Evolutionary conservation across 805 yeast species (phyloP).

Genomic region (Lipomyces spencermartinsiae): DNA sequence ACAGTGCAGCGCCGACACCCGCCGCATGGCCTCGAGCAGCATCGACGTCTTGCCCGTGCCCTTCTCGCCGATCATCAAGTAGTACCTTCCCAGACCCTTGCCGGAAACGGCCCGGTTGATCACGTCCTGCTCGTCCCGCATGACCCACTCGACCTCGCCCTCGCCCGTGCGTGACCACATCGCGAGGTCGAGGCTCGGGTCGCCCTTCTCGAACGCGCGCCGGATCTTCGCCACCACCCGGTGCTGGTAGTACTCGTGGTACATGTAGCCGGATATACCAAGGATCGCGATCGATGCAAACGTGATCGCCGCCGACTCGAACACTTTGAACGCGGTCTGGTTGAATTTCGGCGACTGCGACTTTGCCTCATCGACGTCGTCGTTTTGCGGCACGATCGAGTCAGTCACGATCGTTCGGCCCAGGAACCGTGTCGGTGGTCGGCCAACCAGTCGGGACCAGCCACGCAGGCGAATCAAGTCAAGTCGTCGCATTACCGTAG

Average conservation of each 20-base stretch:
- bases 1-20: slow-evolving; percentile 67
- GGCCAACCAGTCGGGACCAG: background rate
- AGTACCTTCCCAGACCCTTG: slow-evolving; percentile 68
- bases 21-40: slow-evolving; percentile 71
- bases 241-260: slow-evolving; percentile 64
- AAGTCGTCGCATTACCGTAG: background rate
- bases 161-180: slow-evolving; percentile 50
- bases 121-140: slow-evolving; percentile 68
- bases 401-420: background rate
- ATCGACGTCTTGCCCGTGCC: slow-evolving; percentile 87
- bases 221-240: slow-evolving; percentile 71
- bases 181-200: slow-evolving; percentile 65
- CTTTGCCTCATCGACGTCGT: background rate
- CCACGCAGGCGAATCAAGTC: background rate
- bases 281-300: slow-evolving; percentile 70
- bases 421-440: background rate
- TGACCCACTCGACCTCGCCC: slow-evolving; percentile 46
- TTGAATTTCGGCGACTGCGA: background rate
- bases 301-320: slow-evolving; percentile 75
- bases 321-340: slow-evolving; percentile 50
- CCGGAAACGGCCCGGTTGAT: slow-evolving; percentile 73
- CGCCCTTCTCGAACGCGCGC: slow-evolving; percentile 69
- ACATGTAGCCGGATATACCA: slow-evolving; percentile 73
- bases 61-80: slow-evolving; percentile 77
- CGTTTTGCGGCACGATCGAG: background rate